phyloP scores from a whole-genome alignment of 495 filamentous ascomycete genomes.

The Penicillium angulare region DNA sequence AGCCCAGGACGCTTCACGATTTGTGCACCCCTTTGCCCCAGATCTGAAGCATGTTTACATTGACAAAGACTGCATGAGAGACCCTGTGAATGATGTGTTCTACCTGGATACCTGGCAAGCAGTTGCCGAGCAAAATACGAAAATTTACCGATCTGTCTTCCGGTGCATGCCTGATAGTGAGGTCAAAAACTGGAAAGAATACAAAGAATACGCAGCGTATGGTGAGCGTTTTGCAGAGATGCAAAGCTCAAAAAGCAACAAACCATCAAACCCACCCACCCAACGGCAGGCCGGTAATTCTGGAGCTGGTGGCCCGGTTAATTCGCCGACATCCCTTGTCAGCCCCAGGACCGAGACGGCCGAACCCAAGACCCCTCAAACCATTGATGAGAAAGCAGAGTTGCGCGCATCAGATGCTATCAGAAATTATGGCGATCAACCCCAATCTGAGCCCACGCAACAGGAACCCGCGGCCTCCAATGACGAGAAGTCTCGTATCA shows the following conservation, averaged over 20 bases:
- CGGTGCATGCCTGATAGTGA: slow-evolving; percentile 95
- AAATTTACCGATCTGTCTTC: slow-evolving; percentile 89
- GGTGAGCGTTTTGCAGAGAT: slow-evolving; percentile 74
- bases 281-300: slow-evolving; percentile 41
- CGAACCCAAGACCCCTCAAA: slow-evolving; percentile 22
- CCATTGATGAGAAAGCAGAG: slow-evolving; percentile 29
- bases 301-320: slow-evolving; percentile 31
- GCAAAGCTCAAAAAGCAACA: slow-evolving; percentile 51
- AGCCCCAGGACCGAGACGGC: slow-evolving; percentile 20
- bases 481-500: slow-evolving; percentile 47
- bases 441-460: slow-evolving; percentile 25
- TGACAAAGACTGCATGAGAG: slow-evolving; percentile 69
- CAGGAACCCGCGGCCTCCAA: slow-evolving; percentile 29
- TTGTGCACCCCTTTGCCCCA: slow-evolving; percentile 56
- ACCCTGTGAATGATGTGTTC: slow-evolving; percentile 81
- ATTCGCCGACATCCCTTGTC: slow-evolving; percentile 19
- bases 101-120: slow-evolving; percentile 83
- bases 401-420: slow-evolving; percentile 1
- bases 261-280: slow-evolving; percentile 34
- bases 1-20: slow-evolving; percentile 40
- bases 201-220: slow-evolving; percentile 83
- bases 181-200: slow-evolving; percentile 90
- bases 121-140: slow-evolving; percentile 93
- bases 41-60: slow-evolving; percentile 66
- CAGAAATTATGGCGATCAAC: slow-evolving; percentile 15